These are phyloP conservation scores for Crithidia mellificae DNA, from an alignment of 208 protist species.

Conservation along the genomic window DNA sequence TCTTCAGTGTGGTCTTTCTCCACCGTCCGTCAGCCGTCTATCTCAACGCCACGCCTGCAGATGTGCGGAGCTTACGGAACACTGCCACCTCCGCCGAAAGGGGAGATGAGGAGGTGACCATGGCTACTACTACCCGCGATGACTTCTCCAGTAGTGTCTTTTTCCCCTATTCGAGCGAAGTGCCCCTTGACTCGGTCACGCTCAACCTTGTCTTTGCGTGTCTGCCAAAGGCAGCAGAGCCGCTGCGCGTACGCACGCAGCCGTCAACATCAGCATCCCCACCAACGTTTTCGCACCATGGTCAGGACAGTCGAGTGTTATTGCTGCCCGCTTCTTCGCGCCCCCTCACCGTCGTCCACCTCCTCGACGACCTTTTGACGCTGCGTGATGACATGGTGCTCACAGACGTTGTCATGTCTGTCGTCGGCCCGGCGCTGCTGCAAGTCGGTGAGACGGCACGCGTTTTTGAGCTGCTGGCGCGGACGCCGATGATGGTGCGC, in stretches of 20 bases:
- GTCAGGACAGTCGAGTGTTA: background rate
- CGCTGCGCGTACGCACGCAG: background rate
- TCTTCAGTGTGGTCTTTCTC: slow-evolving; percentile 52
- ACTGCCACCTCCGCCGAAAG: background rate
- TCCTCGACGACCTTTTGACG: slow-evolving; percentile 64
- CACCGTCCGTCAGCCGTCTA: slow-evolving; percentile 16
- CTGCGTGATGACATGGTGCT: slow-evolving; percentile 72
- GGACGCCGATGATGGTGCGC: slow-evolving; percentile 43
- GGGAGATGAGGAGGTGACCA: no score
- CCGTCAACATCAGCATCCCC: no score
- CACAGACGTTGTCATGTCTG: slow-evolving; percentile 64
- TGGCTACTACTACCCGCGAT: no score
- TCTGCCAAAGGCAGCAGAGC: slow-evolving; percentile 27
- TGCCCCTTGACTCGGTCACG: slow-evolving; percentile 40
- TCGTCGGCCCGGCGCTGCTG: slow-evolving; percentile 61
- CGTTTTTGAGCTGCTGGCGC: slow-evolving; percentile 59
- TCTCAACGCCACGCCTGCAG: slow-evolving; percentile 13
- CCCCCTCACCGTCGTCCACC: slow-evolving; percentile 42
- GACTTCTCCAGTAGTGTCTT: background rate
- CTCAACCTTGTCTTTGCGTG: slow-evolving; percentile 71
- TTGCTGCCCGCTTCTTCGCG: slow-evolving; percentile 22
- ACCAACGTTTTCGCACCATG: background rate
- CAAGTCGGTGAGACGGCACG: slow-evolving; percentile 61
- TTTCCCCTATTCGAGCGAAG: background rate
- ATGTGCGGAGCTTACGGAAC: background rate